phyloP scores from a whole-genome alignment of 371 early-diverging fungal genomes.

The Mortierella sp. region DNA sequence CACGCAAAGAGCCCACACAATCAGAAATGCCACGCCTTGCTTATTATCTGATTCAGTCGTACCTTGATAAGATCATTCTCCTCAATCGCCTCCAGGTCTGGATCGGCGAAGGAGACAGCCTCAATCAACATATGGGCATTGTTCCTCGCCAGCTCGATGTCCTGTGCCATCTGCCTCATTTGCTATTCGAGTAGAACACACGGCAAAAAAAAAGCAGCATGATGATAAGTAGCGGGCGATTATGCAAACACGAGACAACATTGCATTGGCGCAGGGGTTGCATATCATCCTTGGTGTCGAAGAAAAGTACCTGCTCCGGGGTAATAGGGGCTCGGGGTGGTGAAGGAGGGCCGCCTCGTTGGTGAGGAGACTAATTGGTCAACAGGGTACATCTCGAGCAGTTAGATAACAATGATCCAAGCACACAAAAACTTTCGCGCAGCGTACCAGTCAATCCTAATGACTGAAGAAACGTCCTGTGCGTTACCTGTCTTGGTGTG shows the following conservation, averaged over 20 bases:
- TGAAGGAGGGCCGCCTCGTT: slow-evolving; percentile 19
- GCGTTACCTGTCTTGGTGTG: slow-evolving; percentile 36
- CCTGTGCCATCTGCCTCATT: slow-evolving; percentile 58
- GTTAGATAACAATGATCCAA: background rate
- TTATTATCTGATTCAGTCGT: background rate
- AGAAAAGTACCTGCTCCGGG: slow-evolving; percentile 47
- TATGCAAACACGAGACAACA: background rate
- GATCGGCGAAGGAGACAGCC: slow-evolving; percentile 59
- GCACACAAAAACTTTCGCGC: background rate
- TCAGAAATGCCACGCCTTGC: background rate
- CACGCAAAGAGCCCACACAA: background rate
- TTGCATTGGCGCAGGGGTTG: background rate
- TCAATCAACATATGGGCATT: slow-evolving; percentile 58
- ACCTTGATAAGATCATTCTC: slow-evolving; percentile 61
- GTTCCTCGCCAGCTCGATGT: slow-evolving; percentile 58
- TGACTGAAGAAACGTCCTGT: background rate
- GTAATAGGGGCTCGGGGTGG: slow-evolving; percentile 42
- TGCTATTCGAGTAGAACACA: slow-evolving; percentile 20
- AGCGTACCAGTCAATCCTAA: background rate
- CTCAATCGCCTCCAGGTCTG: slow-evolving; percentile 57
- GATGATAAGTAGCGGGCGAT: background rate
- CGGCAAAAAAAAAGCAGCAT: background rate
- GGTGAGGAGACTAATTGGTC: background rate
- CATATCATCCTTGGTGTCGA: background rate
- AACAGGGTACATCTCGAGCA: background rate